Evolutionary conservation across 495 filamentous ascomycete genomes (phyloP).

Genomic region (Neurospora tetrasperma): DNA sequence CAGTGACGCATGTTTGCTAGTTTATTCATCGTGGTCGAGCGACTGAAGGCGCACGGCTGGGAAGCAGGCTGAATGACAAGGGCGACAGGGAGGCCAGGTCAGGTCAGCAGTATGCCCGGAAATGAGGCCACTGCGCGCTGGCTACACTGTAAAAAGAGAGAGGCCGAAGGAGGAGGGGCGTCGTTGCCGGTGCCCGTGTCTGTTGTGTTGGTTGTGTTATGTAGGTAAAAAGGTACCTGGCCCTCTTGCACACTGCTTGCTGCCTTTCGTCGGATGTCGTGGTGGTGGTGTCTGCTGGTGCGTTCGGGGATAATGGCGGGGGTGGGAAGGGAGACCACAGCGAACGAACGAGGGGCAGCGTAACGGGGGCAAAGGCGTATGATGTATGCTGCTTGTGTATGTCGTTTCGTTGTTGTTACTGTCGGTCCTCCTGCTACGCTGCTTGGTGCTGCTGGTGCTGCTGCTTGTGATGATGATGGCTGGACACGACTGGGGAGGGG

Average conservation of each 20-base stretch:
- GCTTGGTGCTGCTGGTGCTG: background rate
- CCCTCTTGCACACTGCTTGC: background rate
- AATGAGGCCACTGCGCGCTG: background rate
- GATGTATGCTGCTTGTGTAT: background rate
- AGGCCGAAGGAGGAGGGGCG: background rate
- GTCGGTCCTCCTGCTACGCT: background rate
- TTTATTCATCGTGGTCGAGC: conserved; percentile 67
- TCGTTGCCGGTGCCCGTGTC: background rate
- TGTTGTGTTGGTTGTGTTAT: background rate
- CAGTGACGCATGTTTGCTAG: conserved; percentile 91
- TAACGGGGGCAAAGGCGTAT: background rate
- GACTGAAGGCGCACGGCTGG: conserved; percentile 1
- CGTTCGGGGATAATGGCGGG: background rate
- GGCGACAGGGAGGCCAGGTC: conserved; percentile 12
- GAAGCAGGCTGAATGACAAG: conserved; percentile 10
- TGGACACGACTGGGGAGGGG: background rate
- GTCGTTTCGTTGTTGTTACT: background rate
- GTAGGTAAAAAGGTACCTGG: background rate
- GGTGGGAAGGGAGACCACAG: background rate
- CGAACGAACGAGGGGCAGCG: background rate
- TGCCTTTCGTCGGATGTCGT: background rate
- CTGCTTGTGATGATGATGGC: background rate
- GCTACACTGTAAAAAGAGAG: background rate
- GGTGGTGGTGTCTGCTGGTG: background rate
- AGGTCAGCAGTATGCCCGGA: background rate